Percentiles rank a stretch among this genome's conserved stretches.
These are phyloP conservation scores for Bipolaris victoriae DNA, from an alignment of 2,329 filamentous ascomycete species.

Conservation along the genomic window DNA sequence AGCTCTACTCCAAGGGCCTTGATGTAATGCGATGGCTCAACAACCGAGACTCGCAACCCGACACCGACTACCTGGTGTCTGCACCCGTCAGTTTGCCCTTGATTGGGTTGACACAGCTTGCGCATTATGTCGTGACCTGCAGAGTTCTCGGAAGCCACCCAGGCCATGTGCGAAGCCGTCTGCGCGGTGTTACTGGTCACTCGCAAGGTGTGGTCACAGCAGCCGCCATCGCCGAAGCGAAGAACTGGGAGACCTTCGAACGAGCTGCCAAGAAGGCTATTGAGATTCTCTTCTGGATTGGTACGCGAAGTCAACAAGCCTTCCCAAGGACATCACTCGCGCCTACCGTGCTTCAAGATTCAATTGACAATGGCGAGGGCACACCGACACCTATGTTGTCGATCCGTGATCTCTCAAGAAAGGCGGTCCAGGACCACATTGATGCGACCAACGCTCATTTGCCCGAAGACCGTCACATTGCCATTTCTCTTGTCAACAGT, in stretches of 20 bases:
- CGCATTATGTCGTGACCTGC: slow-evolving; percentile 94
- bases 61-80: slow-evolving; percentile 74
- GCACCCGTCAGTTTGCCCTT: slow-evolving; percentile 80
- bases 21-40: slow-evolving; percentile 95
- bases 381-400: slow-evolving; percentile 96
- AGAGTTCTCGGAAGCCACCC: slow-evolving; percentile 88
- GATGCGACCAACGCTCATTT: slow-evolving; percentile 97
- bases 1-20: slow-evolving; percentile 96
- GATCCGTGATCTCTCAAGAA: slow-evolving; percentile 87
- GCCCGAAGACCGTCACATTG: slow-evolving; percentile 88
- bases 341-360: slow-evolving; percentile 89
- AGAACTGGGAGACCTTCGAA: slow-evolving; percentile 91
- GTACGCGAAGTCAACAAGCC: slow-evolving; percentile 93
- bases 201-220: slow-evolving; percentile 96
- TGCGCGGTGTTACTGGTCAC: slow-evolving; percentile 90
- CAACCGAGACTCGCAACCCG: slow-evolving; percentile 85
- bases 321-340: slow-evolving; percentile 95
- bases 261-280: slow-evolving; percentile 79
- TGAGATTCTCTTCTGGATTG: slow-evolving; percentile 98
- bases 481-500: slow-evolving; percentile 95
- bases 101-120: slow-evolving; percentile 94
- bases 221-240: slow-evolving; percentile 85
- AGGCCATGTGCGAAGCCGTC: slow-evolving; percentile 81
- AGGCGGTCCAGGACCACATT: slow-evolving; percentile 93
- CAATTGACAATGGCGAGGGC: slow-evolving; percentile 93